A percentile compares a stretch with the other conserved stretches of the same genome.
These are phyloP conservation scores for Blastomyces parvus DNA, from an alignment of 2,329 filamentous ascomycete genomes.

Conservation along the genomic window DNA sequence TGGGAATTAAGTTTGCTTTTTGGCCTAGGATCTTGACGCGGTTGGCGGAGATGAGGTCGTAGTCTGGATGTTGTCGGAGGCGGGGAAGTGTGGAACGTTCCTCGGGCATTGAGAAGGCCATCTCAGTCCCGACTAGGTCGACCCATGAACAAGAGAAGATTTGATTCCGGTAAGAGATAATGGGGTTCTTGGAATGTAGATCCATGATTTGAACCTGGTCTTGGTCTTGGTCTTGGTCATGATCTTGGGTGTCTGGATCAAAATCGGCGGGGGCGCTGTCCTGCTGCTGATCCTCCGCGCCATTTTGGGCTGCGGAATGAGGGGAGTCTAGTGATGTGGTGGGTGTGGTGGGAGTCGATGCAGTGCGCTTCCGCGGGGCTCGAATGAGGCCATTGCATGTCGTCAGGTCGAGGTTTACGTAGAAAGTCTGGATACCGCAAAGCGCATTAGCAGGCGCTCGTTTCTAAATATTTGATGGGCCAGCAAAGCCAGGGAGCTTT, in stretches of 20 bases:
- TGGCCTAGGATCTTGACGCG: constrained; percentile 60
- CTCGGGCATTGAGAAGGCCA: constrained; percentile 54
- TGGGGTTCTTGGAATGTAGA: constrained; percentile 63
- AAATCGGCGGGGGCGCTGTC: constrained; percentile 14
- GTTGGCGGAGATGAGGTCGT: constrained; percentile 64
- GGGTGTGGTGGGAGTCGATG: constrained; percentile 13
- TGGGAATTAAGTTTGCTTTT: constrained; percentile 51
- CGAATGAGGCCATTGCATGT: constrained; percentile 34
- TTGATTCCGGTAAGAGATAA: constrained; percentile 69
- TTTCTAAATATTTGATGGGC: neutral
- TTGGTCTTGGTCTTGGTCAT: constrained; percentile 23
- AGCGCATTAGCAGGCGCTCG: neutral
- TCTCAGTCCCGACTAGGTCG: constrained; percentile 72
- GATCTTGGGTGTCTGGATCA: constrained; percentile 6
- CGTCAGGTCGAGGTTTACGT: constrained; percentile 51
- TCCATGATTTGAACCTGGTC: constrained; percentile 67
- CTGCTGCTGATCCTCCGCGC: constrained; percentile 7
- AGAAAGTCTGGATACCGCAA: constrained; percentile 41
- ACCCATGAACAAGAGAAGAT: constrained; percentile 75
- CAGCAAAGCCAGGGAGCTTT: neutral
- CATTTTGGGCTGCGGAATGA: constrained; percentile 1
- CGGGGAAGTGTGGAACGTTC: constrained; percentile 44
- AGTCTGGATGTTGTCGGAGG: constrained; percentile 35
- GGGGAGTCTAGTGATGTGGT: constrained; percentile 13
- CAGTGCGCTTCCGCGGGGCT: constrained; percentile 21